Conservation (phyloP, 2,329 filamentous ascomycete species). For the Penicillium glabrum region DNA sequence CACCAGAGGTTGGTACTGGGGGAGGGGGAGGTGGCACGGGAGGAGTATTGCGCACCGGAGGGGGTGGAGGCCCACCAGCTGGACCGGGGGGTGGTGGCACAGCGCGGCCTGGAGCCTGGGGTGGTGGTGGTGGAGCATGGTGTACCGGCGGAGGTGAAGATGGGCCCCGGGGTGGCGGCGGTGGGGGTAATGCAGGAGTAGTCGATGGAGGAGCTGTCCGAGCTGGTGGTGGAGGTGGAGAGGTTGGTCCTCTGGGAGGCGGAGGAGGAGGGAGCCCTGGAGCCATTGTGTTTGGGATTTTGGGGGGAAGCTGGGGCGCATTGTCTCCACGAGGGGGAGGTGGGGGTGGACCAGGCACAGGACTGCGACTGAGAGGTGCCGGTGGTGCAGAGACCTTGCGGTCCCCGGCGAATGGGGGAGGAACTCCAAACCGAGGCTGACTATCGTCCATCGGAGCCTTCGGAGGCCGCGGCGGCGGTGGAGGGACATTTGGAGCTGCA, state of each 20-base stretch:
- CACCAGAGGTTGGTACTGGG: constrained; percentile 21
- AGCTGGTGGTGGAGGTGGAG: constrained; percentile 47
- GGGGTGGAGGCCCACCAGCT: constrained; percentile 31
- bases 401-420: constrained; percentile 74
- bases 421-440: constrained; percentile 65
- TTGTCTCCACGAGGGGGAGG: constrained; percentile 57
- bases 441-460: constrained; percentile 71
- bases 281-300: constrained; percentile 38
- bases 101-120: constrained; percentile 22
- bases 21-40: constrained; percentile 25
- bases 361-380: constrained; percentile 70
- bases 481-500: constrained; percentile 49
- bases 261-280: constrained; percentile 60
- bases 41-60: constrained; percentile 16
- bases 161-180: constrained; percentile 43
- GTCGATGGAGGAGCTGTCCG: constrained; percentile 29
- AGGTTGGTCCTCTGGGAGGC: constrained; percentile 44
- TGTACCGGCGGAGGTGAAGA: constrained; percentile 30
- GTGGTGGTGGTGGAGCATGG: constrained; percentile 33
- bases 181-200: constrained; percentile 40
- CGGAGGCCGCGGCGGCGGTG: constrained; percentile 67
- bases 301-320: constrained; percentile 52
- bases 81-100: constrained; percentile 25
- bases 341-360: constrained; percentile 60
- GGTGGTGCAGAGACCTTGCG: constrained; percentile 64